Evolutionary conservation across 2,329 filamentous ascomycete species (phyloP).

Genomic region (Periconia sp.): DNA sequence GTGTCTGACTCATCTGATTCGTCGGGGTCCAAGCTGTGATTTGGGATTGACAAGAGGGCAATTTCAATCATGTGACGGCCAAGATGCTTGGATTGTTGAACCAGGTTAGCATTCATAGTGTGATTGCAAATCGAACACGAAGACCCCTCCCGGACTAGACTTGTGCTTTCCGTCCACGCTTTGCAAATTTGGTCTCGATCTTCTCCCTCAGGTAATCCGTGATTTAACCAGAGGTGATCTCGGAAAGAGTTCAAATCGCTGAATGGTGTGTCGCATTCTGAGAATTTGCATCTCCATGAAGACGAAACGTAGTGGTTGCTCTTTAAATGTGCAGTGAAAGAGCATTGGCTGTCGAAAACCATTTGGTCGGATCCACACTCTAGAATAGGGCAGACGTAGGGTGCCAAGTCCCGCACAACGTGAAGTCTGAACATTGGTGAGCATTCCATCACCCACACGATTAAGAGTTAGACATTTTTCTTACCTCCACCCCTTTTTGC

Average conservation of each 20-base stretch:
- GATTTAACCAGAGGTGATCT: neutral
- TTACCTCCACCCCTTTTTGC: neutral
- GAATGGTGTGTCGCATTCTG: neutral
- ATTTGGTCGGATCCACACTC: neutral
- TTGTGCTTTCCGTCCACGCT: neutral
- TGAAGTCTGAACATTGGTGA: neutral
- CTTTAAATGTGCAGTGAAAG: neutral
- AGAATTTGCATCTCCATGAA: neutral
- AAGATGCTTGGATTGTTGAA: neutral
- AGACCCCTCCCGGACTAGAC: neutral
- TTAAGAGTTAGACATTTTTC: neutral
- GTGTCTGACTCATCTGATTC: neutral
- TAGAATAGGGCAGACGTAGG: neutral
- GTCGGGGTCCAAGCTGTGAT: neutral
- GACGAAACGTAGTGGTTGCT: neutral
- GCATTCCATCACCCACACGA: neutral
- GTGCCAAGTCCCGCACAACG: neutral
- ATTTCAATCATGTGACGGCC: neutral
- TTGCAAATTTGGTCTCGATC: neutral
- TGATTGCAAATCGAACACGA: neutral
- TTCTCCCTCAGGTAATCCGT: neutral
- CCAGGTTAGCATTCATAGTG: neutral
- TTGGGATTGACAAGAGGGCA: neutral
- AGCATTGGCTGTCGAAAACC: neutral
- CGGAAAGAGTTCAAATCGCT: neutral